phyloP scores from a whole-genome alignment of 1,284 basidiomycete species.

The Malassezia yamatoensis region DNA sequence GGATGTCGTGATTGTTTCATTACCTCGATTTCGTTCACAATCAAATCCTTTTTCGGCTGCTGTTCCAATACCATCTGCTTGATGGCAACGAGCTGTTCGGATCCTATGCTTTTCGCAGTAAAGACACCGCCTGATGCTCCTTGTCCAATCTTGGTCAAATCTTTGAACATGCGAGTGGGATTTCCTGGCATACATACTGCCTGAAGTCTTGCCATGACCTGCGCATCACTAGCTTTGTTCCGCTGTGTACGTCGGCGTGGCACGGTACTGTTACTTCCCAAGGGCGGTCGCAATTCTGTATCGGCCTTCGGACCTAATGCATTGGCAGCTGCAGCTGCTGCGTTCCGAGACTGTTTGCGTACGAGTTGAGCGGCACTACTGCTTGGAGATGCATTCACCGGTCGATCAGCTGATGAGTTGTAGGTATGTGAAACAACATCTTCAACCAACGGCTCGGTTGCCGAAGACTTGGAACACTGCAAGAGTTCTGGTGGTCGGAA shows the following conservation, averaged over 20 bases:
- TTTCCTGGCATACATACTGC: constrained; percentile 95
- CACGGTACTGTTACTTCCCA: constrained; percentile 29
- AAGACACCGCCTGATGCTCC: constrained; percentile 97
- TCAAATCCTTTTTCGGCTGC: constrained; percentile 97
- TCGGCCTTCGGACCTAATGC: neutral
- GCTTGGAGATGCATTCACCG: neutral
- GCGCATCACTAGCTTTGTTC: constrained; percentile 66
- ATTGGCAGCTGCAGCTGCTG: constrained; percentile 16
- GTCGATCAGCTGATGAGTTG: constrained; percentile 5
- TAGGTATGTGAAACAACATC: constrained; percentile 9
- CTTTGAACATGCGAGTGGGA: constrained; percentile 83
- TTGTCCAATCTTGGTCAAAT: constrained; percentile 90
- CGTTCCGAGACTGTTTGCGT: constrained; percentile 10
- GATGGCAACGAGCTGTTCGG: constrained; percentile 87
- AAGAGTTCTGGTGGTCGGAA: constrained; percentile 14
- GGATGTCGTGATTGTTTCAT: constrained; percentile 92
- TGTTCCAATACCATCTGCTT: constrained; percentile 99
- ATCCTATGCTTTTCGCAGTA: constrained; percentile 90
- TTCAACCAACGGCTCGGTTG: constrained; percentile 12
- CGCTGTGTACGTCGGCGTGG: constrained; percentile 62
- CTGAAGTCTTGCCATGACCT: constrained; percentile 80
- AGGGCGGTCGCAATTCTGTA: neutral
- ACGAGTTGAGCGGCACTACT: constrained; percentile 3
- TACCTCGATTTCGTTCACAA: constrained; percentile 99
- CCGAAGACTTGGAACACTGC: constrained; percentile 15